phyloP scores from a whole-genome alignment of 1,284 basidiomycete species.

The Tilletia setariae region DNA sequence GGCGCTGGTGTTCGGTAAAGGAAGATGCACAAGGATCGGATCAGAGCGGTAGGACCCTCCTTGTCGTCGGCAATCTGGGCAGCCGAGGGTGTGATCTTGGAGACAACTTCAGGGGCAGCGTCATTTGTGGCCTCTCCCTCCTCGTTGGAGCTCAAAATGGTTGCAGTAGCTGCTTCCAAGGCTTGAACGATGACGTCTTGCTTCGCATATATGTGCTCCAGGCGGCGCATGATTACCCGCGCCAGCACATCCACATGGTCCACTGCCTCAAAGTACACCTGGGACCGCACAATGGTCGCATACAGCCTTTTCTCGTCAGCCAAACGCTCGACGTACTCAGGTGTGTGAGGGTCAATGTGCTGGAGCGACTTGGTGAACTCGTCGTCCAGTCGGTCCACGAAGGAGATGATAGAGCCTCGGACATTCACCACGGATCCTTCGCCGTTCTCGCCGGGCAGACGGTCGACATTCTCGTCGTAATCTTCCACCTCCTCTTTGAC shows the following conservation, averaged over 20 bases:
- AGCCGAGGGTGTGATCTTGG: conserved; percentile 44
- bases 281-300: conserved; percentile 83
- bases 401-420: conserved; percentile 57
- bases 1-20: conserved; percentile 77
- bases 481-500: conserved; percentile 80
- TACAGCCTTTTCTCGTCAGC: conserved; percentile 88
- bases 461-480: conserved; percentile 86
- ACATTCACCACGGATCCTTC: conserved; percentile 47
- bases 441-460: conserved; percentile 65
- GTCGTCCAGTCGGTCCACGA: conserved; percentile 93
- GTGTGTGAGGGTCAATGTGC: conserved; percentile 97
- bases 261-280: conserved; percentile 69
- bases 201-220: conserved; percentile 98
- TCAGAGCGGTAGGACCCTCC: conserved; percentile 64
- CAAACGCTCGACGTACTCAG: conserved; percentile 89
- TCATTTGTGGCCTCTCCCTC: conserved; percentile 60
- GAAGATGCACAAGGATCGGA: conserved; percentile 83
- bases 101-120: conserved; percentile 24
- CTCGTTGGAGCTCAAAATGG: conserved; percentile 55
- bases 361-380: conserved; percentile 97
- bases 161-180: conserved; percentile 65
- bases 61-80: conserved; percentile 36
- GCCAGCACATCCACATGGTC: conserved; percentile 34
- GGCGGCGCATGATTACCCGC: conserved; percentile 85
- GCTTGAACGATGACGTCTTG: conserved; percentile 86